Conservation (phyloP, 2,329 filamentous ascomycete species). For the Colletotrichum tanaceti region DNA sequence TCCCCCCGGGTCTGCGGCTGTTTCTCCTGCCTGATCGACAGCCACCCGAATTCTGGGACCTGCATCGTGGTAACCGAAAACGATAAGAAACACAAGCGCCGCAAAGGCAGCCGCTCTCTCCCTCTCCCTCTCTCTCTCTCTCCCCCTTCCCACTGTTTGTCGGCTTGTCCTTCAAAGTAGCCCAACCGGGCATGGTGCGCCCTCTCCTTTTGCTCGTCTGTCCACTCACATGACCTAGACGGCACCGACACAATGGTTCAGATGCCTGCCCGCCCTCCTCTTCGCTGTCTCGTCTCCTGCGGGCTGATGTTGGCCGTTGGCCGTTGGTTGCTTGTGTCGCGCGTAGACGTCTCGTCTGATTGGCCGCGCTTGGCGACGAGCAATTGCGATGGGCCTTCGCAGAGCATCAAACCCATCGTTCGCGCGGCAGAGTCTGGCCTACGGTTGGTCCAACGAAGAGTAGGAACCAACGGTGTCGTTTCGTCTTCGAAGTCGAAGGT, state of each 20-base stretch:
- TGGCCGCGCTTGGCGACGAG: conserved; percentile 34
- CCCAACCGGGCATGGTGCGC: conserved; percentile 10
- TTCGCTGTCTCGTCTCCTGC: conserved; percentile 25
- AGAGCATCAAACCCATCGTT: conserved; percentile 28
- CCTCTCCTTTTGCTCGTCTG: background rate
- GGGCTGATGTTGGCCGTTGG: conserved; percentile 22
- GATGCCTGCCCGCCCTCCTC: background rate
- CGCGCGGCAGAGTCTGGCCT: conserved; percentile 26
- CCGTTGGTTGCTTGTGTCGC: conserved; percentile 16
- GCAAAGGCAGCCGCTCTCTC: background rate
- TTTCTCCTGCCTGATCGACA: conserved; percentile 2
- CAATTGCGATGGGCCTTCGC: conserved; percentile 1
- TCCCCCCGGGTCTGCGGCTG: conserved; percentile 4
- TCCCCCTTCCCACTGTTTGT: background rate
- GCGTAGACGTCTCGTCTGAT: conserved; percentile 31
- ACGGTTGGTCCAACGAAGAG: conserved; percentile 23
- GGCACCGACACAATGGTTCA: conserved; percentile 29
- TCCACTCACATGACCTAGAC: conserved; percentile 31
- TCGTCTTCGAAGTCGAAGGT: background rate
- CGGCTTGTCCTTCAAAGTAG: conserved; percentile 4
- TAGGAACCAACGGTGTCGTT: conserved; percentile 17
- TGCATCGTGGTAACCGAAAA: background rate
- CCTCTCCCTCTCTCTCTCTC: too few species aligned
- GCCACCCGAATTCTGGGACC: conserved; percentile 16
- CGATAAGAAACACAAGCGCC: conserved; percentile 21